phyloP scores from a whole-genome alignment of 345 rosid genomes.

The Moricandia moricandioides region DNA sequence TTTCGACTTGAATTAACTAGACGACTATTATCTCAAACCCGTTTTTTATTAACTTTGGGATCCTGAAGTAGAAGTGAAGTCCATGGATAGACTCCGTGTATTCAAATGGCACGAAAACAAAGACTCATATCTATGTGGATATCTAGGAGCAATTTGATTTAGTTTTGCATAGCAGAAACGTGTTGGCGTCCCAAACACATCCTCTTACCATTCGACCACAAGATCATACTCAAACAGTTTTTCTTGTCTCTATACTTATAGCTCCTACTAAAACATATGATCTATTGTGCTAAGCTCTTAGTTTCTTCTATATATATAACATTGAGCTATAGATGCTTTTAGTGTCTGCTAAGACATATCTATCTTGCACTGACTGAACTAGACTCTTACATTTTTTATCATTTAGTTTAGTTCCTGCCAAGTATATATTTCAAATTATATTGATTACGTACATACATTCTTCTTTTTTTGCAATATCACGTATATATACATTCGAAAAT shows the following conservation, averaged over 20 bases:
- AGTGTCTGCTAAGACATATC: neutral
- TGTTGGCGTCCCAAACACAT: no score
- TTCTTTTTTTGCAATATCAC: constrained; percentile 9
- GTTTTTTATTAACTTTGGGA: no score
- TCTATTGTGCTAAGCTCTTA: neutral
- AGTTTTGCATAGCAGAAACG: no score
- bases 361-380: neutral
- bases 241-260: neutral
- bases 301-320: neutral
- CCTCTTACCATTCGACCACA: no score
- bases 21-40: neutral
- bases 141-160: no score
- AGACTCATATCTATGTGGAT: no score
- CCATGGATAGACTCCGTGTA: no score
- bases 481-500: neutral
- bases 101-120: no score
- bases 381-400: neutral
- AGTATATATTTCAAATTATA: neutral
- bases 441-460: neutral
- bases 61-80: no score
- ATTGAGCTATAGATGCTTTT: no score
- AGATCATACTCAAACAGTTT: no score
- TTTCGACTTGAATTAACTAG: neutral
- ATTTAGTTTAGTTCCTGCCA: neutral
- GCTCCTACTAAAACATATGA: neutral